Evolutionary conservation across 164 flowering plant genomes (phyloP), one percentile per base, ranked within the genome.

Genomic region (Dillenia turbinata): DNA sequence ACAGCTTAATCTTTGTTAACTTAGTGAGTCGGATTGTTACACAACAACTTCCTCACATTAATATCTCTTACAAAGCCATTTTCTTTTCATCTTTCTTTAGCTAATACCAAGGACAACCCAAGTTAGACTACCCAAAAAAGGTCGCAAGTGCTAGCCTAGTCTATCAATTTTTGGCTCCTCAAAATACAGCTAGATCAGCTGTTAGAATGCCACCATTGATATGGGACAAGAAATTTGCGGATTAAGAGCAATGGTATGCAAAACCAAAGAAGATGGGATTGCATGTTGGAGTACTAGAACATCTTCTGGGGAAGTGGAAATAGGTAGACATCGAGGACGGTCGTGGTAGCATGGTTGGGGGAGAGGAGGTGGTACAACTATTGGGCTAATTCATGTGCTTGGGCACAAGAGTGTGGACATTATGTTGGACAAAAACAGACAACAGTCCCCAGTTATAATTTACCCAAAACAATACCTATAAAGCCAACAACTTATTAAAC

Each of bases 231-330:
- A 59, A 53, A 3, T 47, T 90, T 1, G 89, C 82, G 0, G 45
- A 44, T 2, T 85, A 79, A 52, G 97, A 95, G 0, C 46, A 56
- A 5, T 44, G 65, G 65, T 85, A 78, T 17, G 87, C 90, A 0
- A 0, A 73, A 72, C 60, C 69, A 63, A 49, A 65, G 86, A 56
- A 68, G 72, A 0, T 5, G 1, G 0, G 89, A 83, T 71, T 86
- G 96, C 49, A 80, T 54, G 0, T 33, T 84, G 73, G 47, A 9
- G 70, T 92, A 90, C 70, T 88, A 90, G 82, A 90, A 90, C 71
- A 70, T 89, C 5, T 82, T 81, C 56, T 83, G 89, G 97, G 96
- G 95, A 10, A 75, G 86, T 55, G 89, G 92, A 26, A 13, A 7
- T 1, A 73, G 48, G 0, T 85, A 85, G 89, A 76, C 75, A 24